Evolutionary conservation across 257 asterid genomes (phyloP), one percentile per base, ranked within the genome.

Genomic region (Jaltomata sinuosa): DNA sequence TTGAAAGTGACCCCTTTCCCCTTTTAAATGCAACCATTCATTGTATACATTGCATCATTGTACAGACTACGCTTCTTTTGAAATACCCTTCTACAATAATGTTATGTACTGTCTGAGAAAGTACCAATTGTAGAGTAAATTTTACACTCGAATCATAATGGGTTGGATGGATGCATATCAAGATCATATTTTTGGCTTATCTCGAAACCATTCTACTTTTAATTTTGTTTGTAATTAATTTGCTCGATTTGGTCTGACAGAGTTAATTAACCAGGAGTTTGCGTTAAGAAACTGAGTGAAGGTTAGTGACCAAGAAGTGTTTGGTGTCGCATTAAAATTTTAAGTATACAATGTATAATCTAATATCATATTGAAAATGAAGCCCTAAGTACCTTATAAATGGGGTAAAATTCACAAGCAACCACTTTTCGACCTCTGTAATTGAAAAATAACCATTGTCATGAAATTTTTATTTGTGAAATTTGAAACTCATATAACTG

Each of bases 1-100:
- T 29, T 74, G 87, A 81, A 83, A 88, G 87, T 50, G 89, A 87
- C 91, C 87, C 62, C 86, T 82, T 87, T 74, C 86, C 61, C 83
- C 90, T 85, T 82, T 72, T 29, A 16, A 59, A 52, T 82, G 68
- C 84, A 89, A 86, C 83, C 83, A 84, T 79, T 53, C 87, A 80
- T 57, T 47, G 54, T 45, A 45, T 74, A 16, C 82, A 82, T 62
- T 80, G 72, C 34, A 36, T 80, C 69, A 55, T 57, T 80, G 55
- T 59, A 80, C 52, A 80, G 45, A 77, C 61, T 27, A 49, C 16
- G 45, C 64, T 27, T 49, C 76, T 32, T 67, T 18, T 29, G 0
- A 67, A 34, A 25, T 18, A 4, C 19, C 64, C 45, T 77, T 16
- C 18, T 49, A 29, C 82, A 77, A 77, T 77, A 77, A 77, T 49